Conservation (phyloP, 768 basidiomycete species). For the Cubamyces sp. region DNA sequence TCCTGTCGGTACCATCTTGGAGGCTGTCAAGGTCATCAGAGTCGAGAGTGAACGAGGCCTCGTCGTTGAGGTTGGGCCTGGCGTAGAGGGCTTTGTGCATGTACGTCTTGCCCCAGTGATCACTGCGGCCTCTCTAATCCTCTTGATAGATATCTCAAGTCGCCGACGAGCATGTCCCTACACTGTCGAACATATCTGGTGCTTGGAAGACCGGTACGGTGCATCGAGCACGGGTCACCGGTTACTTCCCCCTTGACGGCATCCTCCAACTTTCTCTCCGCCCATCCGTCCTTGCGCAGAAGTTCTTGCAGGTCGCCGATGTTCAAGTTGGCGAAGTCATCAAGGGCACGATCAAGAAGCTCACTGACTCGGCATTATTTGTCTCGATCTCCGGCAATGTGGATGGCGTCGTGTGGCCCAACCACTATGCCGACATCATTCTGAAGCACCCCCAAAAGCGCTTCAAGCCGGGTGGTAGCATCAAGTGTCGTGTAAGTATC, state of each 20-base stretch:
- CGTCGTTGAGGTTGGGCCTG: conserved; percentile 64
- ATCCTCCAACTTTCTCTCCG: conserved; percentile 87
- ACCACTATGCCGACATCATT: conserved; percentile 93
- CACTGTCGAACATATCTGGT: conserved; percentile 70
- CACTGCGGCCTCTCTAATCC: neutral
- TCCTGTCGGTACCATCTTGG: conserved; percentile 74
- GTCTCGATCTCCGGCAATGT: conserved; percentile 85
- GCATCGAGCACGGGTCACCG: conserved; percentile 87
- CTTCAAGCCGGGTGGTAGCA: conserved; percentile 79
- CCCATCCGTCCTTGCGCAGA: conserved; percentile 79
- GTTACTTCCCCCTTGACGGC: conserved; percentile 85
- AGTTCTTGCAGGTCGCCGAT: conserved; percentile 82
- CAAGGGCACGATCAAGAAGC: conserved; percentile 85
- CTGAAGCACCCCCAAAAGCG: conserved; percentile 91
- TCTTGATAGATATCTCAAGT: conserved; percentile 83
- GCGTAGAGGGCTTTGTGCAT: conserved; percentile 82
- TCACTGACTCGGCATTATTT: conserved; percentile 82
- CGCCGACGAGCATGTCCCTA: conserved; percentile 87
- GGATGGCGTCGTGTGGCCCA: conserved; percentile 92
- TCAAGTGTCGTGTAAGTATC: conserved; percentile 80
- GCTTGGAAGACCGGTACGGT: conserved; percentile 80
- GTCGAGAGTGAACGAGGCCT: conserved; percentile 86
- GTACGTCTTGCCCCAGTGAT: conserved; percentile 49
- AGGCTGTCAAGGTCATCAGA: conserved; percentile 70
- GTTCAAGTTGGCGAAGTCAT: conserved; percentile 84